Conservation (phyloP, 331 rosid species). For the Quercus lobata region DNA sequence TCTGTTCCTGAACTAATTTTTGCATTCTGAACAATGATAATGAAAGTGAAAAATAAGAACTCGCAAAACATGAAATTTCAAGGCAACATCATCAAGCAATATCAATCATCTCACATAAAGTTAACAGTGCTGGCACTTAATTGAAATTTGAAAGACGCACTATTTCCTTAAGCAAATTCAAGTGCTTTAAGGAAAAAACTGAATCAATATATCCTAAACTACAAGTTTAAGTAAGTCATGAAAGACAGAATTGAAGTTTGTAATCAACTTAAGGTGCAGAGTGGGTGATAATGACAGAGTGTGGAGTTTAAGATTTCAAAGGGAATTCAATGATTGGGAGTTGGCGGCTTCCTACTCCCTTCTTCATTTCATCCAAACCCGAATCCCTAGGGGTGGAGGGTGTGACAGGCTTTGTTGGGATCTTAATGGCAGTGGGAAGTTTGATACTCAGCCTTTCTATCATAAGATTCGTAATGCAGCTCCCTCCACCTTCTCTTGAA, state of each 20-base stretch:
- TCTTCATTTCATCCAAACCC: too few species aligned
- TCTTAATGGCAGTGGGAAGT: too few species aligned
- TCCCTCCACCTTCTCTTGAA: too few species aligned
- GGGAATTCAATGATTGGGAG: too few species aligned
- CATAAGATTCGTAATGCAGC: too few species aligned
- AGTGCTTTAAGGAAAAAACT: not conserved
- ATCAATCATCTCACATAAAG: not conserved
- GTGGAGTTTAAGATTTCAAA: too few species aligned
- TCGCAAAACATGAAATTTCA: constrained; percentile 7
- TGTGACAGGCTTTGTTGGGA: too few species aligned
- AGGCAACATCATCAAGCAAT: constrained; percentile 1
- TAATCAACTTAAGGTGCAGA: not conserved
- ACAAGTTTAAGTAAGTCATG: not conserved
- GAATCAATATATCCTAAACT: not conserved
- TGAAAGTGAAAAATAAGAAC: constrained; percentile 16
- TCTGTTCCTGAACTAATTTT: constrained; percentile 74
- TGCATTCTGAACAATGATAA: constrained; percentile 67
- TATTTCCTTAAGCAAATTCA: not conserved
- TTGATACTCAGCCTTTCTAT: too few species aligned
- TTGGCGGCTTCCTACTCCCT: too few species aligned
- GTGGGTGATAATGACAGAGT: too few species aligned
- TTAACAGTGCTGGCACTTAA: not conserved
- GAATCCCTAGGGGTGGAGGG: too few species aligned
- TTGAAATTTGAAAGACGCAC: not conserved
- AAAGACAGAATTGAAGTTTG: not conserved